Percentiles rank a stretch among this genome's conserved stretches.
phyloP scores from a whole-genome alignment of 768 basidiomycete species.

The Mycena polygramma region DNA sequence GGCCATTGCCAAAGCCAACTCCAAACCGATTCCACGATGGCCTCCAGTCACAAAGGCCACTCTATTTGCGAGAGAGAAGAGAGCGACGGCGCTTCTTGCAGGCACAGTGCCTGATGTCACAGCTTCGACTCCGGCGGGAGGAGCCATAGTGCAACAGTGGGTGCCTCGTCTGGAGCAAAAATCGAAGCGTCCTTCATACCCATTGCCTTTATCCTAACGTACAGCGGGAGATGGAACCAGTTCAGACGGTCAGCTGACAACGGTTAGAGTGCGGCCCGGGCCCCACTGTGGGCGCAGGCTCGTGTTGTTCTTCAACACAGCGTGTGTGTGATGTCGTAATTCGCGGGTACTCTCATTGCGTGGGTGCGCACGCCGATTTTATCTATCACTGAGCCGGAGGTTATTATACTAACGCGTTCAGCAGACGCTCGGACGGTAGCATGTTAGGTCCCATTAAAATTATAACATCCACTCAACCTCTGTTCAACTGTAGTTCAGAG shows the following conservation, averaged over 20 bases:
- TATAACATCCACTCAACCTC: too few species aligned
- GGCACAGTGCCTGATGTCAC: slow-evolving; percentile 35
- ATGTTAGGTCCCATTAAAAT: too few species aligned
- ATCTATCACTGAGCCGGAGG: too few species aligned
- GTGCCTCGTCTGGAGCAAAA: not conserved
- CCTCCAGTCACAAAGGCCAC: slow-evolving; percentile 64
- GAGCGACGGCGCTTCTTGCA: slow-evolving; percentile 66
- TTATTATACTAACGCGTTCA: too few species aligned
- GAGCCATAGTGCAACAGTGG: not conserved
- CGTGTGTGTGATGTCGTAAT: too few species aligned
- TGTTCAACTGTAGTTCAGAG: too few species aligned
- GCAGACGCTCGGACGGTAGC: too few species aligned
- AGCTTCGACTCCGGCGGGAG: slow-evolving; percentile 9
- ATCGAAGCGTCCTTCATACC: not conserved
- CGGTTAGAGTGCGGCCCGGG: not conserved
- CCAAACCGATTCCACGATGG: slow-evolving; percentile 80
- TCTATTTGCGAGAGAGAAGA: slow-evolving; percentile 64
- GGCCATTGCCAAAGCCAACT: slow-evolving; percentile 80
- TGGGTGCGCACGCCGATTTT: too few species aligned
- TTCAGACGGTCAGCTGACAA: not conserved
- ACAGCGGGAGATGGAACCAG: not conserved
- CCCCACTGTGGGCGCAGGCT: too few species aligned
- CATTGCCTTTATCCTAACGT: not conserved
- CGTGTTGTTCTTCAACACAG: too few species aligned
- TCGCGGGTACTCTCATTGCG: too few species aligned